Evolutionary conservation across 2,329 filamentous ascomycete genomes (phyloP).

Genomic region (Saccharata proteae): DNA sequence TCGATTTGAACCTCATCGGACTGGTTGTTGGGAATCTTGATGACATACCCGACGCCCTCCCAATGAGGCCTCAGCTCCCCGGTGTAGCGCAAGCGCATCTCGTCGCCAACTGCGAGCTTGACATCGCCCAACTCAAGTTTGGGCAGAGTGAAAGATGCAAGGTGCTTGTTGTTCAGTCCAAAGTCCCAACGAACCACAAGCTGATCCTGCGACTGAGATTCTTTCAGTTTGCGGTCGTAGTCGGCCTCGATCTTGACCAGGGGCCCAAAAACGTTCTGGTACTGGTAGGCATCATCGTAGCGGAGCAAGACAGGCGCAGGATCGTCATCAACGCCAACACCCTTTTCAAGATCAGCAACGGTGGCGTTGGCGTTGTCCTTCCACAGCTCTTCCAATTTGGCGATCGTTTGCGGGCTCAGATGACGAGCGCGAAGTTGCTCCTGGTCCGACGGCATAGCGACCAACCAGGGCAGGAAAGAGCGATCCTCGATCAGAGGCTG

Average conservation of each 20-base stretch:
- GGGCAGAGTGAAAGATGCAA: constrained; percentile 88
- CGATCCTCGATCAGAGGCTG: constrained; percentile 95
- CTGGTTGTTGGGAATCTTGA: constrained; percentile 99
- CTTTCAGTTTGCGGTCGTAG: constrained; percentile 97
- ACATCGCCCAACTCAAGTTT: constrained; percentile 97
- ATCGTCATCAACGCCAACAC: constrained; percentile 83
- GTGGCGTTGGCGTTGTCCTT: constrained; percentile 88
- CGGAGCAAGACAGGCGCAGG: constrained; percentile 83
- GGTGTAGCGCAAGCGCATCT: constrained; percentile 95
- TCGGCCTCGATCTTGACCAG: constrained; percentile 98
- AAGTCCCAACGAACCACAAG: constrained; percentile 88
- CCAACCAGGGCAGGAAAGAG: constrained; percentile 88
- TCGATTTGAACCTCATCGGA: constrained; percentile 96
- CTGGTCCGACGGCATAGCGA: constrained; percentile 76
- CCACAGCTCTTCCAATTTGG: constrained; percentile 95
- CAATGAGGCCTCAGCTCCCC: constrained; percentile 84
- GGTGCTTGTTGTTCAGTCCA: constrained; percentile 92
- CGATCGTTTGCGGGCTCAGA: constrained; percentile 85
- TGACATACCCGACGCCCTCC: constrained; percentile 97
- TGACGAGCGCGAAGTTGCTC: constrained; percentile 94
- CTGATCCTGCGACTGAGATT: constrained; percentile 95
- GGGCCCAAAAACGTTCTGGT: constrained; percentile 96
- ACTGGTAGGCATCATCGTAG: constrained; percentile 96
- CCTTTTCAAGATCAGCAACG: constrained; percentile 82
- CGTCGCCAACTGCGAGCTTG: constrained; percentile 92